phyloP scores from a whole-genome alignment of 2,329 filamentous ascomycete species.

The Pseudogymnoascus sp. region DNA sequence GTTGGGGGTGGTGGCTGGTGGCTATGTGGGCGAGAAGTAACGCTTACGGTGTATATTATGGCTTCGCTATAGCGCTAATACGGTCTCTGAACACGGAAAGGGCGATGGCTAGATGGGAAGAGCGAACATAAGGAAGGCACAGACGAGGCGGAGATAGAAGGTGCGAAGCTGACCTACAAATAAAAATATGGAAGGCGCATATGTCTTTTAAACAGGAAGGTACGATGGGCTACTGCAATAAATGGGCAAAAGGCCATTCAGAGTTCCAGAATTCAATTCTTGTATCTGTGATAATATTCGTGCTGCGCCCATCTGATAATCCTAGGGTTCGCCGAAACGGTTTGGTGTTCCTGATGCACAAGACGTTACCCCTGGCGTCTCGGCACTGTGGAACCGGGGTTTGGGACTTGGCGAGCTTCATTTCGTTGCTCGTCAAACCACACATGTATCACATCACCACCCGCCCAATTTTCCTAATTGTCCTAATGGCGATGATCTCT shows the following conservation, averaged over 20 bases:
- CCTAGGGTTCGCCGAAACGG: background rate
- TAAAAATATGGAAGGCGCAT: background rate
- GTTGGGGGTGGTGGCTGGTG: background rate
- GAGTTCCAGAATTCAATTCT: background rate
- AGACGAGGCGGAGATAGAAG: background rate
- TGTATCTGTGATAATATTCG: background rate
- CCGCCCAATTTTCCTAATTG: background rate
- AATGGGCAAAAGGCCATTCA: background rate
- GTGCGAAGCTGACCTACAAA: background rate
- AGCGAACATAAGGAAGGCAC: background rate
- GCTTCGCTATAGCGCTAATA: background rate
- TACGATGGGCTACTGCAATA: background rate
- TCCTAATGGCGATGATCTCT: background rate
- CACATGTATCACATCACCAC: slow-evolving; percentile 8
- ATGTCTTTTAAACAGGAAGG: background rate
- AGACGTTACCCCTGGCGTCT: background rate
- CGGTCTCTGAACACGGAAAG: background rate
- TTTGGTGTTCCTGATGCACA: background rate
- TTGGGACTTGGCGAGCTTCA: slow-evolving; percentile 1
- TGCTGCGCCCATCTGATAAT: background rate
- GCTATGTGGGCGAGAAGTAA: background rate
- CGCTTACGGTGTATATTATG: background rate
- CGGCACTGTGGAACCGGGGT: background rate
- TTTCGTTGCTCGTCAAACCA: background rate
- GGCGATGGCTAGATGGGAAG: background rate